phyloP scores from a whole-genome alignment of 371 early-diverging fungal species.

The Polyrhizophydium stewartii region DNA sequence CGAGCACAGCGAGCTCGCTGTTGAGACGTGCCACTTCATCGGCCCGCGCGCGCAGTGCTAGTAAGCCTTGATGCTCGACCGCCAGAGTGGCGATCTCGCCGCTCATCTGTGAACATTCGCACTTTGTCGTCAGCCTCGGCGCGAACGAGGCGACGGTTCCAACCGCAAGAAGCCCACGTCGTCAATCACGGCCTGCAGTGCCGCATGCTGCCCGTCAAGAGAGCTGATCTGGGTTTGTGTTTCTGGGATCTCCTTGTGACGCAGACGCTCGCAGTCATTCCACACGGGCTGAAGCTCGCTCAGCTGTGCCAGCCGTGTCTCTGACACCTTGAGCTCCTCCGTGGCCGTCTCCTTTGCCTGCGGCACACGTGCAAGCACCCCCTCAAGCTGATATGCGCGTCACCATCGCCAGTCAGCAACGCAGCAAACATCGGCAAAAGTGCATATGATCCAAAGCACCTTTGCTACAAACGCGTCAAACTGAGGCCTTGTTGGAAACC shows the following conservation, averaged over 20 bases:
- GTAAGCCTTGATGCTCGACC: slow-evolving; percentile 14
- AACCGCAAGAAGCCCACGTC: too few relatives aligned
- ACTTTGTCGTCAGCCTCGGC: too few relatives aligned
- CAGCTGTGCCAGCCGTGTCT: slow-evolving; percentile 16
- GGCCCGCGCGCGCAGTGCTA: slow-evolving; percentile 21
- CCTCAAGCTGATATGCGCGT: slow-evolving; percentile 29
- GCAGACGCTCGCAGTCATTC: slow-evolving; percentile 40
- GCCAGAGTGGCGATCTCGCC: too few relatives aligned
- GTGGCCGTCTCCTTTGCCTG: slow-evolving; percentile 36
- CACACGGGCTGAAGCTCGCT: slow-evolving; percentile 37
- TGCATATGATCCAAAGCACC: slow-evolving; percentile 23
- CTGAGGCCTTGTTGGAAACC: slow-evolving; percentile 46
- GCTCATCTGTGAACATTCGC: too few relatives aligned
- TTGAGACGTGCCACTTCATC: slow-evolving; percentile 37
- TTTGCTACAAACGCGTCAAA: slow-evolving; percentile 45
- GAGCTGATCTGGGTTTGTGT: slow-evolving; percentile 14
- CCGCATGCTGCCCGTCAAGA: background rate
- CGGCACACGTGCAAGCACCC: slow-evolving; percentile 41
- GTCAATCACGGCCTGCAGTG: background rate
- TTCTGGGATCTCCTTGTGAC: slow-evolving; percentile 29
- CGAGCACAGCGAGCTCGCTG: slow-evolving; percentile 34
- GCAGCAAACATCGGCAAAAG: background rate
- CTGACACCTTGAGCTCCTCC: slow-evolving; percentile 13
- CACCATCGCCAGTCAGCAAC: background rate
- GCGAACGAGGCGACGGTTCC: too few relatives aligned